A percentile compares a stretch with the other conserved stretches of the same genome.
phyloP scores from a whole-genome alignment of 202 grass and related monocot genomes.

The Setaria viridis region DNA sequence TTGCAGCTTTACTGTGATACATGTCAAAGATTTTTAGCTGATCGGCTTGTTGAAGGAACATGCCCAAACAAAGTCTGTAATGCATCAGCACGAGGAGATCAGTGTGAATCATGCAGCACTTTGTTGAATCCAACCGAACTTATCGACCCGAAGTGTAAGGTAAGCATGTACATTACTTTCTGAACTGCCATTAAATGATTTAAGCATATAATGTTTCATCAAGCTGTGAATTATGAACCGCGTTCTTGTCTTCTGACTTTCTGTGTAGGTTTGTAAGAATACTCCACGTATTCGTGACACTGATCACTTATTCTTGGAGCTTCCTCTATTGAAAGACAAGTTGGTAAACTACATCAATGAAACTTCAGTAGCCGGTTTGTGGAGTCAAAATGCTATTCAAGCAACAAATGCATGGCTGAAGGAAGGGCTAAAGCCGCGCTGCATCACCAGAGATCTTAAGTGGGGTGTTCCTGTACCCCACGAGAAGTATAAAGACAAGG shows the following conservation, averaged over 20 bases:
- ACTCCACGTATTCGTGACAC: conserved; percentile 86
- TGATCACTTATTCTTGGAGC: conserved; percentile 97
- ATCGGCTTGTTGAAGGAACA: conserved; percentile 85
- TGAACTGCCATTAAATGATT: not conserved
- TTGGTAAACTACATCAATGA: conserved; percentile 83
- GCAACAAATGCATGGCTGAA: conserved; percentile 99
- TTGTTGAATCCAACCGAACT: conserved; percentile 92
- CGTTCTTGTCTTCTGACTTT: conserved; percentile 22
- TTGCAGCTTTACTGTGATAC: conserved; percentile 85
- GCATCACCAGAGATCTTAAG: conserved; percentile 99
- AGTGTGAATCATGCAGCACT: conserved; percentile 94
- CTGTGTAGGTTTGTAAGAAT: conserved; percentile 73
- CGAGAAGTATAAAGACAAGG: conserved; percentile 98
- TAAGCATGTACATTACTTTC: conserved; percentile 39
- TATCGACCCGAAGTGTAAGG: conserved; percentile 95
- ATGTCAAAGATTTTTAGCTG: conserved; percentile 83
- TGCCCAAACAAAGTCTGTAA: conserved; percentile 83
- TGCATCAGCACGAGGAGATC: conserved; percentile 76
- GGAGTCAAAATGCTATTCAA: conserved; percentile 99
- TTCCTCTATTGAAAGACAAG: conserved; percentile 78
- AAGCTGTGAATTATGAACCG: conserved; percentile 6
- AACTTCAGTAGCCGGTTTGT: conserved; percentile 83
- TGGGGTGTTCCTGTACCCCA: conserved; percentile 98
- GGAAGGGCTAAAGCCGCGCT: conserved; percentile 89
- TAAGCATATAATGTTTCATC: not conserved